Percentiles rank a stretch among this genome's conserved stretches.
phyloP scores from a whole-genome alignment of 441 rosid genomes.

The Brassica hybrid region DNA sequence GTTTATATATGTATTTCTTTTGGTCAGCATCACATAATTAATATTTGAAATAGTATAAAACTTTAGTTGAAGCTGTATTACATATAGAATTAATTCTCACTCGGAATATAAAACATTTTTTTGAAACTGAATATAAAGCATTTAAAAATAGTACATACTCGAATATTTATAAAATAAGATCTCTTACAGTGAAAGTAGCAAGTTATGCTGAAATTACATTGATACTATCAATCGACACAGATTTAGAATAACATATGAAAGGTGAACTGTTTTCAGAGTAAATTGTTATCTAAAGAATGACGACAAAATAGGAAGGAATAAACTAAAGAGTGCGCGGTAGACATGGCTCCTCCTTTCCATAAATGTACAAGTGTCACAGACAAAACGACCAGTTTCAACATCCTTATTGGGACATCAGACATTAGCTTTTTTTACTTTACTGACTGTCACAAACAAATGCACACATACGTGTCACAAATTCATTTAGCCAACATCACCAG shows the following conservation, averaged over 20 bases:
- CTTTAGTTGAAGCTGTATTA: background rate
- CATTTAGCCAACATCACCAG: conserved; percentile 25
- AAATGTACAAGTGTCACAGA: conserved; percentile 37
- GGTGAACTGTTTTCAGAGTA: background rate
- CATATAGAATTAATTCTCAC: too few species aligned
- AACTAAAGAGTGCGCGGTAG: conserved; percentile 11
- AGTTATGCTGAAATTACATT: background rate
- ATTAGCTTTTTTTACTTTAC: conserved; percentile 25
- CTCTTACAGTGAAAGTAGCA: background rate
- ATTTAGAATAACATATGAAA: conserved; percentile 2
- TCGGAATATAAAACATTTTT: too few species aligned
- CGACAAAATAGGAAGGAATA: background rate
- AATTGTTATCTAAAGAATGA: background rate
- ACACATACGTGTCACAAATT: conserved; percentile 23
- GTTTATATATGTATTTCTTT: background rate
- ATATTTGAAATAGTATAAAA: background rate
- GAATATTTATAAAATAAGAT: too few species aligned
- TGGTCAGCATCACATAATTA: background rate
- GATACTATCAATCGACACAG: background rate
- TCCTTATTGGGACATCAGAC: conserved; percentile 19
- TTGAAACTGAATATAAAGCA: too few species aligned
- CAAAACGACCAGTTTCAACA: conserved; percentile 33
- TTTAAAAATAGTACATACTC: too few species aligned
- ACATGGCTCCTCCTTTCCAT: conserved; percentile 20
- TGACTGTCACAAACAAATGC: conserved; percentile 11